Percentiles rank a stretch among this genome's conserved stretches.
Conservation (phyloP, 2,329 filamentous ascomycete genomes). For the Dactylellina sp. region DNA sequence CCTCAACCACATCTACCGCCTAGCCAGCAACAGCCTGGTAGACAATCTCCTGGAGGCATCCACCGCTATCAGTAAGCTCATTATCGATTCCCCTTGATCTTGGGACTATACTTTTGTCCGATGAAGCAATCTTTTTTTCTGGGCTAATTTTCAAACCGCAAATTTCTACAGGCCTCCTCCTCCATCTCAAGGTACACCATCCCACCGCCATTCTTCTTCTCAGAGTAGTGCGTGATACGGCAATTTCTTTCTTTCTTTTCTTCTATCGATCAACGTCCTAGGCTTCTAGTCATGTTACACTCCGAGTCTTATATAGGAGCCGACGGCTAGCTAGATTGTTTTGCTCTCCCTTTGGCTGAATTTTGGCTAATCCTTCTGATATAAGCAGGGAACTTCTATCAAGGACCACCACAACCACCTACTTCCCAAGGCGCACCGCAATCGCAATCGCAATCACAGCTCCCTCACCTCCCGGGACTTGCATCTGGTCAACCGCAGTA, state of each 20-base stretch:
- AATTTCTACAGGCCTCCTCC: slow-evolving; percentile 45
- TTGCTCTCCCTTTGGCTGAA: slow-evolving; percentile 8
- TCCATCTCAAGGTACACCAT: slow-evolving; percentile 44
- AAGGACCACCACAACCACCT: slow-evolving; percentile 48
- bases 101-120: background rate
- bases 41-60: slow-evolving; percentile 49
- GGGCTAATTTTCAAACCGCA: slow-evolving; percentile 22
- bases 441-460: slow-evolving; percentile 30
- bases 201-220: slow-evolving; percentile 17
- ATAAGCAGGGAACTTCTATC: slow-evolving; percentile 44
- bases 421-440: slow-evolving; percentile 33
- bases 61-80: slow-evolving; percentile 50
- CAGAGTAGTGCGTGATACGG: slow-evolving; percentile 9
- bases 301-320: background rate
- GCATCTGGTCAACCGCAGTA: slow-evolving; percentile 46
- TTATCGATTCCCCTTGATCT: background rate
- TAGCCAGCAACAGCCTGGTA: slow-evolving; percentile 31
- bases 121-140: background rate
- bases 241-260: background rate
- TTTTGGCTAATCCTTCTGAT: slow-evolving; percentile 1
- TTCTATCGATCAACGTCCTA: background rate
- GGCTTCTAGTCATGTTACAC: background rate
- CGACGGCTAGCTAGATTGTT: background rate
- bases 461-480: slow-evolving; percentile 44
- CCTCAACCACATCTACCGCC: slow-evolving; percentile 48